These are phyloP conservation scores for Bimuria novae-zelandiae DNA, from an alignment of 2,329 filamentous ascomycete species.

Conservation along the genomic window DNA sequence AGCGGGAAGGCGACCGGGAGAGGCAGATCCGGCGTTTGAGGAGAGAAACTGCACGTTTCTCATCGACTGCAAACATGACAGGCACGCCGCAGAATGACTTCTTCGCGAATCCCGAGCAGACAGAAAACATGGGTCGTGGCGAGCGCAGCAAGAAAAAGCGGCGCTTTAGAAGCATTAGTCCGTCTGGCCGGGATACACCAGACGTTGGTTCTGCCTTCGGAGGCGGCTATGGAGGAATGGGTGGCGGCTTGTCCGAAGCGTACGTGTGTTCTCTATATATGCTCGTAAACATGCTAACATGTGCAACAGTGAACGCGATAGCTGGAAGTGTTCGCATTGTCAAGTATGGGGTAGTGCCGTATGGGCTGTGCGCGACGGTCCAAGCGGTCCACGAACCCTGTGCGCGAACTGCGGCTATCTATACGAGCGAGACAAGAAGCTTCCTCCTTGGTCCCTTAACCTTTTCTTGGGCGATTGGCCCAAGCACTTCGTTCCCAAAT, in stretches of 20 bases:
- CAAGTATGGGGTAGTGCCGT: slow-evolving; percentile 85
- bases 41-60: slow-evolving; percentile 90
- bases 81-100: slow-evolving; percentile 68
- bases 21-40: slow-evolving; percentile 84
- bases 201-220: slow-evolving; percentile 72
- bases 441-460: slow-evolving; percentile 77
- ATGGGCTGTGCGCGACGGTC: slow-evolving; percentile 94
- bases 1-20: slow-evolving; percentile 91
- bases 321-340: slow-evolving; percentile 90
- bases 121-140: slow-evolving; percentile 86
- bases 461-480: slow-evolving; percentile 60
- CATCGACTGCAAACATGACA: slow-evolving; percentile 79
- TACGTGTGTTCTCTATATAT: slow-evolving; percentile 25
- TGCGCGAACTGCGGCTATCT: slow-evolving; percentile 92
- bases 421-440: slow-evolving; percentile 82
- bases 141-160: slow-evolving; percentile 96
- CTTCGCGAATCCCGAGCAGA: slow-evolving; percentile 59
- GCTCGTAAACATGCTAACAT: slow-evolving; percentile 17
- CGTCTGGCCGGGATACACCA: slow-evolving; percentile 79
- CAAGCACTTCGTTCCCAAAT: slow-evolving; percentile 28
- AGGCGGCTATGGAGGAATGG: slow-evolving; percentile 72
- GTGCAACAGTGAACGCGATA: slow-evolving; percentile 67
- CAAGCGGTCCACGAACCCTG: slow-evolving; percentile 78
- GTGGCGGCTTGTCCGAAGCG: slow-evolving; percentile 57
- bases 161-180: slow-evolving; percentile 85